Base-by-base conservation (phyloP, 2,329 filamentous ascomycete genomes). In the Lecanicillium sp. region DNA sequence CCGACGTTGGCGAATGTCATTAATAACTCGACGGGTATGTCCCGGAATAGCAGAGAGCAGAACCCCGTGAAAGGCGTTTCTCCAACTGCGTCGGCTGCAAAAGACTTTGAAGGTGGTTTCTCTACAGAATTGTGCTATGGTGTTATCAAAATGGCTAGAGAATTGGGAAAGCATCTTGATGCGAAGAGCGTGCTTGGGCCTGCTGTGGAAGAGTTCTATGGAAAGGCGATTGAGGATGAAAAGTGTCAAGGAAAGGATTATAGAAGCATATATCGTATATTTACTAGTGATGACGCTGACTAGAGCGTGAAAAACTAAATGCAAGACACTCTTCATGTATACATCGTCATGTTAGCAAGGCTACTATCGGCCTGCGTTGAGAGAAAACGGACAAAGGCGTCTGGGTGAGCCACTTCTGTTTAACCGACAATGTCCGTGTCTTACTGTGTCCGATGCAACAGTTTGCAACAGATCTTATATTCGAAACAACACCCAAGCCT, bases 111-210 rank as follows among this genome's bases (percentile, higher is more conserved):
- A 16, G 45, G 45, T 9, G 43, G 45, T 1, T 43, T 48, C 12
- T 46, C 42, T 9, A 46, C 42, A 3, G 42, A 48, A n/a, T 35
- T 46, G 5, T 46, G 44, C 27, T 22, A 37, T 7, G 44, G 45
- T 2, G 45, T 48, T 6, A 17, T 46, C 6, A 25, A 25, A 25
- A 25, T 25, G 22, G 6, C 22, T 25, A 6, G 22, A 6, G 22
- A 11, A 18, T 15, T 9, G 14, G 14, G 30, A 4, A 33, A 13
- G 30, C 30, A 33, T 6, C 30, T 33, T 9, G 7, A 16, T 15
- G 11, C 30, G 9, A 13, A 16, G 5, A 17, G 30, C 17, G 30
- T 33, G 11, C 18, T 33, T 17, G 14, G 30, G 15, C 13, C 4
- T 13, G 11, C 30, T 13, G 30, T 11, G 5, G 22, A 17, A 11